Base-by-base conservation (phyloP, 495 filamentous ascomycete genomes). In the Podospora anserina region DNA sequence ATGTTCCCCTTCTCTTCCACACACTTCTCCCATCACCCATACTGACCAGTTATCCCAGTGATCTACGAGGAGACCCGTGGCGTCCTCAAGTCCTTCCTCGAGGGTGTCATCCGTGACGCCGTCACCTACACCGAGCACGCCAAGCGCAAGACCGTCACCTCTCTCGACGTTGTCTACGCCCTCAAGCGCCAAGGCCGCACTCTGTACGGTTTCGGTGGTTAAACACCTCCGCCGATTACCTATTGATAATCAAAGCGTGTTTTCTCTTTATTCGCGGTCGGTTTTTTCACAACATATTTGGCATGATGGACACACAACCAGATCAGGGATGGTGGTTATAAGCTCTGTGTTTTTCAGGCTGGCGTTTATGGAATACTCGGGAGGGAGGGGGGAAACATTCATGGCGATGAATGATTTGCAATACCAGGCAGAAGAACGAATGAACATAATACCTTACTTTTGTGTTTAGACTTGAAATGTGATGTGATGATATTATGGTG, bases 41-140 rank as follows among this genome's bases (percentile, higher is more conserved):
- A 87, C 86, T 76, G 30, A 49, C 39, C 13, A 49, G 13, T 49
- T 11, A 11, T 49, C 39, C 9, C 70, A 85, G 94, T 89, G 86
- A 89, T 99, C 90, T 99, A 99, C 89, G 95, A 99, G 80, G 95
- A 99, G 89, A 99, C 95, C 76, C 95, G 95, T 80, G 93, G 94
- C 90, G 95, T 99, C 78, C 91, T 99, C 77, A 99, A 99, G 92
- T 95, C 94, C 85, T 99, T 99, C 94, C 93, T 99, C 75, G 95
- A 99, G 86, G 92, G 93, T 86, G 95, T 99, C 85, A 99, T 99
- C 82, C 93, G 92, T 84, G 94, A 97, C 70, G 94, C 94, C 69
- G 94, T 97, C 86, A 97, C 95, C 76, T 98, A 96, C 86, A 97
- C 92, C 53, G 93, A 97, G 83, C 92, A 96, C 86, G 92, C 93